Evolutionary conservation across 257 asterid genomes (phyloP), one percentile per base, ranked within the genome.

Genomic region (Plantago ovata): DNA sequence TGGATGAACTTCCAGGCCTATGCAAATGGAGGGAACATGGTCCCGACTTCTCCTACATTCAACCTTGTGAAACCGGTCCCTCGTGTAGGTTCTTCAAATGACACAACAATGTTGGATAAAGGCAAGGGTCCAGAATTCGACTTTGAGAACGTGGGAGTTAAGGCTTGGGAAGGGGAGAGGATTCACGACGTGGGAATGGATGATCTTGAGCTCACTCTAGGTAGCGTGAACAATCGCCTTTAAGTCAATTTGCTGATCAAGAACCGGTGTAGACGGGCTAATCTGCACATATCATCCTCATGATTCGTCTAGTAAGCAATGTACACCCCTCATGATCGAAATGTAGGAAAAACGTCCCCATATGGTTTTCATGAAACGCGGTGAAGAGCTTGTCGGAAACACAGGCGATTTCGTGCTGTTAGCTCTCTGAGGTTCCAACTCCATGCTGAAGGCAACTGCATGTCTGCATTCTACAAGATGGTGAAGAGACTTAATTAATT

Each of bases 101-200:
- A 77, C 58, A 72, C 53, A 2, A 60, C 47, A 24, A 65, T 75
- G 69, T 19, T 64, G 36, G 96, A 90, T 57, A 86, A 89, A 69
- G 95, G 95, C 19, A 92, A 88, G 75, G 76, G 83, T 22, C 22
- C 58, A 6, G 96, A 86, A 13, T 82, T 88, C 14, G 85, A 69
- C 57, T 80, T 92, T 14, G 88, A 82, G 80, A 79, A 66, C 8
- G 65, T 82, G 69, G 83, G 90, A 0, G 97, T 93, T 58, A 93
- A 84, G 90, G 81, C 97, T 0, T 93, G 99, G 99, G 97, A 93
- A 81, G 99, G 99, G 40, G 98, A 90, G 88, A 81, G 82, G 72
- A 90, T 87, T 64, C 98, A 80, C 32, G 86, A 80, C 56, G 81
- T 74, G 13, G 86, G 79, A 57, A 56, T 77, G 69, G 86, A 80